A percentile compares a stretch with the other conserved stretches of the same genome.
phyloP scores from a whole-genome alignment of 306 rosid species.

The Herpetospermum pedunculosum region DNA sequence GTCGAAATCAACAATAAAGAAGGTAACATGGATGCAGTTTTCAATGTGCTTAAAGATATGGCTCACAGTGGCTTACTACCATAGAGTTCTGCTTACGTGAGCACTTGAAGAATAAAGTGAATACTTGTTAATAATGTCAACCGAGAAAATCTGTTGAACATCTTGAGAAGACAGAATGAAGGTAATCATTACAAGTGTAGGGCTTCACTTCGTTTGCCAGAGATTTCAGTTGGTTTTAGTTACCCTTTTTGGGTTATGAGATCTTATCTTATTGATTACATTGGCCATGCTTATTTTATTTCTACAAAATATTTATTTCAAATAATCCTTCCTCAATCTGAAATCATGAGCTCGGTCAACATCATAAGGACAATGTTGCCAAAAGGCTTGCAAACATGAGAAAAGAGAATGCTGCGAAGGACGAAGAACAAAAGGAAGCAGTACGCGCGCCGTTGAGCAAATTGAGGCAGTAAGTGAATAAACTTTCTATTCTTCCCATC shows the following conservation, averaged over 20 bases:
- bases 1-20: conserved; percentile 66
- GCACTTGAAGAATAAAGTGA: neutral
- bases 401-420: conserved; percentile 78
- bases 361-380: conserved; percentile 79
- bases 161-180: neutral
- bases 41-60: conserved; percentile 58
- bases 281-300: conserved; percentile 7
- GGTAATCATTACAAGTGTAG: neutral
- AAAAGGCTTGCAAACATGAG: conserved; percentile 78
- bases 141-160: neutral
- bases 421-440: conserved; percentile 73
- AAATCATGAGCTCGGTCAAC: conserved; percentile 89
- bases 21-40: conserved; percentile 77
- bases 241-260: neutral
- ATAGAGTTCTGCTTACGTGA: conserved; percentile 15
- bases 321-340: conserved; percentile 71
- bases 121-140: neutral
- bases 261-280: neutral
- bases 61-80: conserved; percentile 82
- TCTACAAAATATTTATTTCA: conserved; percentile 84
- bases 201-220: neutral
- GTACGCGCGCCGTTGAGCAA: conserved; percentile 51
- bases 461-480: conserved; percentile 66
- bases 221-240: neutral
- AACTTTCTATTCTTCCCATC: neutral